These are phyloP conservation scores for Suillus decipiens DNA, from an alignment of 768 basidiomycete species.

Conservation along the genomic window DNA sequence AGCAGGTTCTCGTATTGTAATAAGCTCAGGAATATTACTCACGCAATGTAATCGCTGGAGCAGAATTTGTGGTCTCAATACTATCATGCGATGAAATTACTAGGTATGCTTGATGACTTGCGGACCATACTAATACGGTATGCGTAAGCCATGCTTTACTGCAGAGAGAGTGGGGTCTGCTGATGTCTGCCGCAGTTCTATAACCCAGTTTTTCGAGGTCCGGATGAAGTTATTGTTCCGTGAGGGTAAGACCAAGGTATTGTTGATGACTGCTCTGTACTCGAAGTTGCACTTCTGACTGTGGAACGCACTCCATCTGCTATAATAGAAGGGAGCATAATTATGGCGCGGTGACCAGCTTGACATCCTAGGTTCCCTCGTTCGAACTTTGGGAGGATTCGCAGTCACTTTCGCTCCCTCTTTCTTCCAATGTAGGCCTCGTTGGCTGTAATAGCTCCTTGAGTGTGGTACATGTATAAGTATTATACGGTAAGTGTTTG, in stretches of 20 bases:
- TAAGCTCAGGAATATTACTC: slow-evolving; percentile 37
- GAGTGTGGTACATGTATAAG: background rate
- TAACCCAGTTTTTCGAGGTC: no score
- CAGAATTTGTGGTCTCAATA: slow-evolving; percentile 66
- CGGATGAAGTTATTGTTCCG: no score
- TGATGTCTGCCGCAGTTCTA: slow-evolving; percentile 4
- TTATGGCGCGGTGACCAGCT: background rate
- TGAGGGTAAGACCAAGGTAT: no score
- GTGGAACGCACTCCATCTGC: slow-evolving; percentile 34
- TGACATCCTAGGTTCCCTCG: no score
- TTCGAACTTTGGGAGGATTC: background rate
- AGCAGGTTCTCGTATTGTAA: slow-evolving; percentile 91
- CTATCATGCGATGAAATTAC: slow-evolving; percentile 89
- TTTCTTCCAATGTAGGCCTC: background rate
- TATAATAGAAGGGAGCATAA: slow-evolving; percentile 37
- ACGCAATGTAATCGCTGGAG: background rate
- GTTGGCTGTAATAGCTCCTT: background rate
- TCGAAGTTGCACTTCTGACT: slow-evolving; percentile 13
- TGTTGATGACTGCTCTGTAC: slow-evolving; percentile 32
- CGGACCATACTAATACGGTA: slow-evolving; percentile 14
- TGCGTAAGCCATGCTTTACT: slow-evolving; percentile 67
- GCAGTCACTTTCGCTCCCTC: background rate
- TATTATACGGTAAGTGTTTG: background rate
- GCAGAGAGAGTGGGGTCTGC: slow-evolving; percentile 57
- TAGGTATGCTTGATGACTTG: slow-evolving; percentile 53